A percentile compares a stretch with the other conserved stretches of the same genome.
Conservation (phyloP, 2,329 filamentous ascomycete genomes). For the Cryphonectria carpinicola region DNA sequence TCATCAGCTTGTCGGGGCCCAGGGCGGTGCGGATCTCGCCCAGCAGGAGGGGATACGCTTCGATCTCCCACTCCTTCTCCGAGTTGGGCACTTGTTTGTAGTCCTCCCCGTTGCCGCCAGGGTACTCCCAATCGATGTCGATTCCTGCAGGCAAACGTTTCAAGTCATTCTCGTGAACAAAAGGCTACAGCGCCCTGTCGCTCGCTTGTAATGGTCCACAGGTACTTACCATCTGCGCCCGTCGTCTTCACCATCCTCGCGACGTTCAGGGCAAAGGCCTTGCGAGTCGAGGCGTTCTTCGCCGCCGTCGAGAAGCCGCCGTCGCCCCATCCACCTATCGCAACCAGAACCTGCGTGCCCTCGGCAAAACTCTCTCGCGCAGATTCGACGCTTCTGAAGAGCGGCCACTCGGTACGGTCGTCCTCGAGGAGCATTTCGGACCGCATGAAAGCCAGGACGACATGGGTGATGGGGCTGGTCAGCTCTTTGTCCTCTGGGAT, state of each 20-base stretch:
- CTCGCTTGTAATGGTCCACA: constrained; percentile 29
- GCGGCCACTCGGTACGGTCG: constrained; percentile 47
- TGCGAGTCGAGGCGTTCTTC: constrained; percentile 53
- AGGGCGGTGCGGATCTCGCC: constrained; percentile 61
- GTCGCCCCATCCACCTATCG: constrained; percentile 78
- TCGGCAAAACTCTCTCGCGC: constrained; percentile 53
- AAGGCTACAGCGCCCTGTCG: not conserved
- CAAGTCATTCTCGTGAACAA: not conserved
- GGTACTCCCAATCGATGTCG: constrained; percentile 71
- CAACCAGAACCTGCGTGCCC: constrained; percentile 67
- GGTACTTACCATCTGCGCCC: constrained; percentile 64
- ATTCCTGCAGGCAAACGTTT: constrained; percentile 35
- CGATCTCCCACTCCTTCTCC: constrained; percentile 62
- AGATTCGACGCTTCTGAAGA: constrained; percentile 56
- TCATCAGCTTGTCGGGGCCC: constrained; percentile 62
- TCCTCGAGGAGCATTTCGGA: constrained; percentile 55
- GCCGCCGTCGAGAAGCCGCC: constrained; percentile 64
- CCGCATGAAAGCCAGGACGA: constrained; percentile 61
- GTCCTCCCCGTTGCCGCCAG: constrained; percentile 68
- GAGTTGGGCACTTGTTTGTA: constrained; percentile 66
- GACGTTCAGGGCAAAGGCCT: constrained; percentile 66
- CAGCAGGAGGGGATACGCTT: constrained; percentile 64
- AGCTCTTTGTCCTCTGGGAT: constrained; percentile 44
- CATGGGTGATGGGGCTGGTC: constrained; percentile 53
- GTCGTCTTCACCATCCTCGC: constrained; percentile 63